Evolutionary conservation across 805 yeast species (phyloP), one percentile per base, ranked within the genome.

Genomic region (Candida golubevii): DNA sequence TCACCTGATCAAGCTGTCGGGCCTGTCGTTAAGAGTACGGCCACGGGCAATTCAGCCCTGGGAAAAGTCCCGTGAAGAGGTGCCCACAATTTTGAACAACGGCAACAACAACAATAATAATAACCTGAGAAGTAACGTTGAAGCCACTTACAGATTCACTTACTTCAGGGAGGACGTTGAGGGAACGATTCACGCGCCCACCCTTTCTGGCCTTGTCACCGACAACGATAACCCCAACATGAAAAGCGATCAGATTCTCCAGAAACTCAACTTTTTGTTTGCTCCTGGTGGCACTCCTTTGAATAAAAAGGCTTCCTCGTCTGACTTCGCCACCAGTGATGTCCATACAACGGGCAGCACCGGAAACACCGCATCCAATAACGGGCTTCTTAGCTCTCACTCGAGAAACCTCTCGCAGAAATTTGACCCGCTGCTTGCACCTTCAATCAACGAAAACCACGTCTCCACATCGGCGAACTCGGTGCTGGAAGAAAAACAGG

Each of bases 111-210:
- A 12, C 11, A 12, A 12, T 6, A 12, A 10, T 6, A 12, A 12
- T 12, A 29, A 29, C n/a, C n/a, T 10, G 32, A 10, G 32, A 11
- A 29, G 32, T 12, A 29, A 29, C 32, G 79, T 79, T 33, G 57
- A 55, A 11, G 55, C 55, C 4, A 41, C 57, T 13, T 82, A 80
- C 60, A 72, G 98, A 50, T 91, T 87, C 68, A 88, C 98, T 0
- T 91, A 91, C 59, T 91, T 93, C 65, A 75, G 98, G 52, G 96
- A 89, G 51, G 95, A 88, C 57, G 64, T 91, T 52, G 85, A 83
- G 12, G 80, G 88, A n/a, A 90, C 98, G 0, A 79, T 90, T 23
- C 97, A 90, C 63, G 80, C 97, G 0, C 88, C 96, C 2, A 83
- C 87, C 6, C 83, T 90, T 26, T 83, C 95, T 4, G 97, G 97